A percentile compares a stretch with the other conserved stretches of the same genome.
These are phyloP conservation scores for Malania oleifera DNA, from an alignment of 164 flowering plant genomes.

Conservation along the genomic window DNA sequence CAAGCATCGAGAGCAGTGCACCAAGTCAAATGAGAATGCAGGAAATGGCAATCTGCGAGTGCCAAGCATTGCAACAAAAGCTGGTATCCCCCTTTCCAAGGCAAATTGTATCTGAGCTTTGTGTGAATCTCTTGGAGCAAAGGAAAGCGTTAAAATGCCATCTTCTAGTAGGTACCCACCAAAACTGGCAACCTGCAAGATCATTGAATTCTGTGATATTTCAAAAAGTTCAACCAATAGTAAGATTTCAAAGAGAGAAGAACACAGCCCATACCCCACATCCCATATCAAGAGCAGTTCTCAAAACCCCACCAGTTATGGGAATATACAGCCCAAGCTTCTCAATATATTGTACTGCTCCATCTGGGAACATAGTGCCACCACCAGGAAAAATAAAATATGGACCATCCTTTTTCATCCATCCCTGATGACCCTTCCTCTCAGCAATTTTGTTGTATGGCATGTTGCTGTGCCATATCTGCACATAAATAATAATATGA, in stretches of 20 bases:
- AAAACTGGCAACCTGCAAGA: constrained; percentile 90
- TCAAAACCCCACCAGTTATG: constrained; percentile 53
- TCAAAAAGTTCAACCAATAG: constrained; percentile 2
- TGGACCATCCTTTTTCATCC: constrained; percentile 91
- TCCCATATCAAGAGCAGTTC: constrained; percentile 99
- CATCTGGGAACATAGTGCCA: constrained; percentile 98
- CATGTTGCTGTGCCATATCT: constrained; percentile 98
- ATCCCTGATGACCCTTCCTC: constrained; percentile 97
- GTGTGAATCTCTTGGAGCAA: constrained; percentile 99
- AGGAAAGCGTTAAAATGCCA: constrained; percentile 76
- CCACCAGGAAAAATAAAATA: constrained; percentile 94
- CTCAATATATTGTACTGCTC: constrained; percentile 81
- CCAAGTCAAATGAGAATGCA: constrained; percentile 79
- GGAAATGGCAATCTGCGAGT: constrained; percentile 94
- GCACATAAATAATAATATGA: constrained; percentile 16
- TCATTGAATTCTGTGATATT: neutral
- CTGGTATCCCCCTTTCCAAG: constrained; percentile 89
- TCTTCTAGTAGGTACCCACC: constrained; percentile 76
- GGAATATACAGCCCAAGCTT: constrained; percentile 89
- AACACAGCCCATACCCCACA: constrained; percentile 74
- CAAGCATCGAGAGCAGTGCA: constrained; percentile 94
- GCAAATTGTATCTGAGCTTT: constrained; percentile 97
- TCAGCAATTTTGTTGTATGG: constrained; percentile 93
- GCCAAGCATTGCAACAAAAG: constrained; percentile 98
- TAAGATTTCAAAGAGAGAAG: constrained; percentile 2